Conservation (phyloP, 2,329 filamentous ascomycete species). For the Cladosporium sp. region DNA sequence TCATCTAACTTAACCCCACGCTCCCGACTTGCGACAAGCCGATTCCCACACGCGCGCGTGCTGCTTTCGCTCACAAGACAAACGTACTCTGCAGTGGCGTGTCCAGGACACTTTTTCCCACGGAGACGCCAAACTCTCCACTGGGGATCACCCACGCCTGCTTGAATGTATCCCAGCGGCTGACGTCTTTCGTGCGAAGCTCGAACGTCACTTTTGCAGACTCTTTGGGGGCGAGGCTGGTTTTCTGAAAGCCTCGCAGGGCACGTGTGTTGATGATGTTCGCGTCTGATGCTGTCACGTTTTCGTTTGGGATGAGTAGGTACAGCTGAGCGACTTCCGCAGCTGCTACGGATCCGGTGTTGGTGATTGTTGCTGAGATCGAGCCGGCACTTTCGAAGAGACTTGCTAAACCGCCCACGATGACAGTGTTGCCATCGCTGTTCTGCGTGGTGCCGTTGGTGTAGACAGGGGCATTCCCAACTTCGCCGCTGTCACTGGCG, state of each 20-base stretch:
- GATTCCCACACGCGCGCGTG: too few relatives aligned
- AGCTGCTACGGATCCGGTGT: slow-evolving; percentile 45
- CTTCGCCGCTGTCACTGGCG: slow-evolving; percentile 15
- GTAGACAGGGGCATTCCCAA: slow-evolving; percentile 22
- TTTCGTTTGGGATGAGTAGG: slow-evolving; percentile 35
- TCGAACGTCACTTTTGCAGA: slow-evolving; percentile 31
- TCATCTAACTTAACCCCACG: neutral
- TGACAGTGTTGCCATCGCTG: slow-evolving; percentile 19
- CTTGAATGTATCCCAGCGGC: slow-evolving; percentile 45
- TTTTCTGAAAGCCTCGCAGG: slow-evolving; percentile 32
- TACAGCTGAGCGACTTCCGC: slow-evolving; percentile 51
- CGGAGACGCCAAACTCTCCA: slow-evolving; percentile 41
- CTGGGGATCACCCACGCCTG: slow-evolving; percentile 49
- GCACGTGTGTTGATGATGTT: slow-evolving; percentile 33
- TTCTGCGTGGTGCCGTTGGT: slow-evolving; percentile 28
- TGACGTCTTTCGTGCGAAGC: slow-evolving; percentile 42
- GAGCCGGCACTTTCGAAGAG: slow-evolving; percentile 49
- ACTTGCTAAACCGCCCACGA: slow-evolving; percentile 25
- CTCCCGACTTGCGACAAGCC: neutral
- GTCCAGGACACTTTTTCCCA: slow-evolving; percentile 39
- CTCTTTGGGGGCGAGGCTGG: slow-evolving; percentile 25
- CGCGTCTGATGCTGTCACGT: slow-evolving; percentile 52
- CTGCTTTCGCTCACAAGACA: neutral
- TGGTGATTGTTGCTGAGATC: slow-evolving; percentile 47
- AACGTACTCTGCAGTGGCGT: slow-evolving; percentile 26